Conservation (phyloP, 768 basidiomycete species). For the Naematelia aurantialba region DNA sequence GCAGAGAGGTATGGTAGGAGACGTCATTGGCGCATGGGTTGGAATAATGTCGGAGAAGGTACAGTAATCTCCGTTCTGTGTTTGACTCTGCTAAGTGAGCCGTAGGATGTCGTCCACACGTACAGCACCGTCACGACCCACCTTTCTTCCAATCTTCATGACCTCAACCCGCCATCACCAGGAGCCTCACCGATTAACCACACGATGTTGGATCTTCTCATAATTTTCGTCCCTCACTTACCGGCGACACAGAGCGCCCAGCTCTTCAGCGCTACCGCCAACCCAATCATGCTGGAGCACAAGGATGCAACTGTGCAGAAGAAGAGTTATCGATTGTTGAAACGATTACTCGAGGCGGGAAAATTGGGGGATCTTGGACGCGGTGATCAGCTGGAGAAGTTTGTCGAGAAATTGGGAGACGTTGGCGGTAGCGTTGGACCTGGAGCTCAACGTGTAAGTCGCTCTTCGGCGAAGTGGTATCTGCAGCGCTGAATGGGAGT, state of each 20-base stretch:
- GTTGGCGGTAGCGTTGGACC: slow-evolving; percentile 64
- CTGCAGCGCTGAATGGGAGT: slow-evolving; percentile 3
- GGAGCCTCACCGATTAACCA: slow-evolving; percentile 54
- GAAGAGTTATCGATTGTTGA: slow-evolving; percentile 83
- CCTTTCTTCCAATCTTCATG: slow-evolving; percentile 39
- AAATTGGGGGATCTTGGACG: slow-evolving; percentile 52
- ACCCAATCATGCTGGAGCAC: slow-evolving; percentile 64
- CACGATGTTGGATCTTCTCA: slow-evolving; percentile 72
- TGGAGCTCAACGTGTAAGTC: slow-evolving; percentile 77
- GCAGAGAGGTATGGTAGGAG: slow-evolving; percentile 69
- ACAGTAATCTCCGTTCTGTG: slow-evolving; percentile 16
- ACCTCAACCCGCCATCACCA: slow-evolving; percentile 21
- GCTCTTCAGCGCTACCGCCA: slow-evolving; percentile 69
- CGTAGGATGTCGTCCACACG: slow-evolving; percentile 71
- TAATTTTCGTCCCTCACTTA: slow-evolving; percentile 75
- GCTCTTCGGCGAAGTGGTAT: neutral
- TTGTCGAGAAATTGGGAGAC: slow-evolving; percentile 65
- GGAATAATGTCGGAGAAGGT: slow-evolving; percentile 72
- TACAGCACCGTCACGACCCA: slow-evolving; percentile 69
- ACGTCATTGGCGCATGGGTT: slow-evolving; percentile 83
- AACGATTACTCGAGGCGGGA: slow-evolving; percentile 65
- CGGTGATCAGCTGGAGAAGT: slow-evolving; percentile 56
- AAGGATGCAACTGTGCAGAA: slow-evolving; percentile 89
- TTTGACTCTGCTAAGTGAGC: neutral
- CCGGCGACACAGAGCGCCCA: slow-evolving; percentile 60